These are phyloP conservation scores for Lanzia echinophila DNA, from an alignment of 2,329 filamentous ascomycete genomes.

Conservation along the genomic window DNA sequence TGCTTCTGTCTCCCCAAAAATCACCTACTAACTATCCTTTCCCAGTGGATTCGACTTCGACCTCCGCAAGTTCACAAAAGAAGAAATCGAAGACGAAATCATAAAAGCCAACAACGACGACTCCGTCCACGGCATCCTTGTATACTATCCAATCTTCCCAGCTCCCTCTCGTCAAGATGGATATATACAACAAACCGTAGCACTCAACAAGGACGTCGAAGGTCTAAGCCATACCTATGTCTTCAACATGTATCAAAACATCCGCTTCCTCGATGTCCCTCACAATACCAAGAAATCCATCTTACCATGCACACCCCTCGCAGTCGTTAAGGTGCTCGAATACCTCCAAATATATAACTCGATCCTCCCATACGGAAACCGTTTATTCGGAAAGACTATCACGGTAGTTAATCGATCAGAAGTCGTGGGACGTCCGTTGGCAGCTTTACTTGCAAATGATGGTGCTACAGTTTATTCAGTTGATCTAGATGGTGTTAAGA, in stretches of 20 bases:
- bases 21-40: constrained; percentile 2
- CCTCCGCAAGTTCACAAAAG: constrained; percentile 75
- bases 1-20: background rate
- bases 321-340: constrained; percentile 95
- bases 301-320: constrained; percentile 89
- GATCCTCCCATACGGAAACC: constrained; percentile 85
- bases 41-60: constrained; percentile 82
- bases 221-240: constrained; percentile 90
- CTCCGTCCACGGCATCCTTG: constrained; percentile 77
- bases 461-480: constrained; percentile 93
- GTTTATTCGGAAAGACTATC: constrained; percentile 87
- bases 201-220: constrained; percentile 88
- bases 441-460: constrained; percentile 90
- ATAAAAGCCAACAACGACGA: constrained; percentile 75
- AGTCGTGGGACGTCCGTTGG: constrained; percentile 88
- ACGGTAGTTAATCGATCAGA: constrained; percentile 96
- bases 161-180: constrained; percentile 77
- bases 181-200: constrained; percentile 92
- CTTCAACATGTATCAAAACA: constrained; percentile 99
- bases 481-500: constrained; percentile 83
- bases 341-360: constrained; percentile 95
- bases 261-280: constrained; percentile 82
- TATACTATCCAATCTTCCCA: constrained; percentile 95
- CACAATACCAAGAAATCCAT: constrained; percentile 79
- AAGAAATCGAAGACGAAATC: constrained; percentile 84